Base-by-base conservation (phyloP, 148 eudicot species). In the Nepenthes gracilis region DNA sequence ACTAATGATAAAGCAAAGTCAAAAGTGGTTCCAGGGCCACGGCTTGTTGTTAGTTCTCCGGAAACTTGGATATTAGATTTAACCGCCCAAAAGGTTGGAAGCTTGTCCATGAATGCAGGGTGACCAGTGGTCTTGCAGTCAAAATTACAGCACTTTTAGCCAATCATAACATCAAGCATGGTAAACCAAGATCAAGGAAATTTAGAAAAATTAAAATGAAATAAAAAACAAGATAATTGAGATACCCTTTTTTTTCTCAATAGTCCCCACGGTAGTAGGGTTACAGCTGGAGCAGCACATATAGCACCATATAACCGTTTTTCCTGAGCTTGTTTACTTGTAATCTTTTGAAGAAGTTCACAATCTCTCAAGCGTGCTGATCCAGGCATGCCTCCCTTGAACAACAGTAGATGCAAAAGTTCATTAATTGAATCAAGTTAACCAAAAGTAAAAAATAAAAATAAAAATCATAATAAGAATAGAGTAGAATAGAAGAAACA, bases 351-450 rank as follows among this genome's bases (percentile, higher is more conserved):
- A 47, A 93, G 91, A 68, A 72, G 55, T 72, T 82, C 69, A 77
- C 85, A 78, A 72, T 93, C 98, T 75, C 98, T 84, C 64, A 92
- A 67, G 49, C 95, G 88, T 52, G 80, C 83, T 12, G 98, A 82
- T 66, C 98, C 98, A 43, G 98, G 98, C 98, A 93, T 93, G 60
- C 98, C 98, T 64, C 98, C 96, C 98, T 92, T 43, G 47, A 54
- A 54, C 43, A 55, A 23, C 23, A 23, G 23, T 23, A 23, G 23
- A 23, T 23, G 23, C 23, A 23, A 23, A 23, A 23, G 23, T 23
- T 23, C 23, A 23, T 23, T 23, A 23, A 23, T 23, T 23, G 23
- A 23, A 23, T 23, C 23, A 23, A 23, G 23, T 23, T 23, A 23
- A 23, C 23, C 23, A 23, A 23, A 23, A 23, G 23, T 23, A 23